Percentiles rank a stretch among this genome's conserved stretches.
These are phyloP conservation scores for Venturia pyrina DNA, from an alignment of 2,329 filamentous ascomycete genomes.

Conservation along the genomic window DNA sequence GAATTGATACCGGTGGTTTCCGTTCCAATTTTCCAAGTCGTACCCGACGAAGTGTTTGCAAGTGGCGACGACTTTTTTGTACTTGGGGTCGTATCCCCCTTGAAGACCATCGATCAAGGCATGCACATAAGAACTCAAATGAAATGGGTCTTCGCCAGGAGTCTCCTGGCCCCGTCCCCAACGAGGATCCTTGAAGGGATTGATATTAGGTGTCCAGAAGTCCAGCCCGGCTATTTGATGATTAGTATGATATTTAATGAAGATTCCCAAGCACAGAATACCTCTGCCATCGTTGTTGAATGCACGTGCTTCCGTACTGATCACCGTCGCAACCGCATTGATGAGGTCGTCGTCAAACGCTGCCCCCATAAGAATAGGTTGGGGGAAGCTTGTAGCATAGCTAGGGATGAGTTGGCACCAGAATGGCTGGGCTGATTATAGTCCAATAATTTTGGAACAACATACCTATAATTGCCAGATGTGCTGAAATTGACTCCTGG, in stretches of 20 bases:
- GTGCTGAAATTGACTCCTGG: constrained; percentile 47
- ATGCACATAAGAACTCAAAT: constrained; percentile 41
- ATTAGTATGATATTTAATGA: not conserved
- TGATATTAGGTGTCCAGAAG: constrained; percentile 51
- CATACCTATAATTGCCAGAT: constrained; percentile 35
- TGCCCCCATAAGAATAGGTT: constrained; percentile 52
- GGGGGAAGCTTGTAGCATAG: constrained; percentile 55
- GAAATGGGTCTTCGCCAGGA: constrained; percentile 46
- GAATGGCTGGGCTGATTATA: not conserved
- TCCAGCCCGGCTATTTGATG: constrained; percentile 33
- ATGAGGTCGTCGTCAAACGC: constrained; percentile 56
- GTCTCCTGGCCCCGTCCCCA: constrained; percentile 54
- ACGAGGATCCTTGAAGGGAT: constrained; percentile 52
- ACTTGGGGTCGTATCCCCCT: constrained; percentile 19
- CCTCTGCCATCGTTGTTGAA: constrained; percentile 49
- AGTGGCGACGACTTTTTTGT: constrained; percentile 33
- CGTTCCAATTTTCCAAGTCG: constrained; percentile 23
- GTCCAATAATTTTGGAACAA: too few species aligned
- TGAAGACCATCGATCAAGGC: constrained; percentile 46
- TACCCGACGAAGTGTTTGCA: constrained; percentile 36
- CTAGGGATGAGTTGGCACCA: constrained; percentile 13
- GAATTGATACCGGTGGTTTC: constrained; percentile 36
- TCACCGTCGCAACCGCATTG: constrained; percentile 43
- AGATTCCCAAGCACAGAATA: not conserved
- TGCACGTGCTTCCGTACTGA: constrained; percentile 52